These are phyloP conservation scores for Phytophthora meadii DNA, from an alignment of 352 stramenopile genomes.

Conservation along the genomic window DNA sequence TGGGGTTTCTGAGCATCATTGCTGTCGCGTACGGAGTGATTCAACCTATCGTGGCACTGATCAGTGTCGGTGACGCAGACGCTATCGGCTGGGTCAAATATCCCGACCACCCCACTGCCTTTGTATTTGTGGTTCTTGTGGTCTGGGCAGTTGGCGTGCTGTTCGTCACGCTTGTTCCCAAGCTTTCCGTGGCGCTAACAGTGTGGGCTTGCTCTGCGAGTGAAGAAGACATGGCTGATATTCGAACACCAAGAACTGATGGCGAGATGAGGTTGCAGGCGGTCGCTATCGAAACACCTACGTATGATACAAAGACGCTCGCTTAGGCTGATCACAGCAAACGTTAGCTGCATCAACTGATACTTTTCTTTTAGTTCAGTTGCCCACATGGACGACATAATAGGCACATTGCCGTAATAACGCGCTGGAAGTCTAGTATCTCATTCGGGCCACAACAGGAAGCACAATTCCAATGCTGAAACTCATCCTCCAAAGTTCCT, in stretches of 20 bases:
- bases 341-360: no score
- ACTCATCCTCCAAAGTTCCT: no score
- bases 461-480: no score
- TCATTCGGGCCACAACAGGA: no score
- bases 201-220: slow-evolving; percentile 24
- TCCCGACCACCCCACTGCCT: slow-evolving; percentile 13
- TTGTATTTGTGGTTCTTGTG: slow-evolving; percentile 14
- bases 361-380: no score
- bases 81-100: slow-evolving; percentile 32
- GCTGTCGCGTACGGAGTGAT: slow-evolving; percentile 34
- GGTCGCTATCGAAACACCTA: slow-evolving; percentile 15
- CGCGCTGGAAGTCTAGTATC: no score
- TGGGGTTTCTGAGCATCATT: slow-evolving; percentile 41
- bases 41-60: slow-evolving; percentile 45
- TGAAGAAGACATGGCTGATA: slow-evolving; percentile 4
- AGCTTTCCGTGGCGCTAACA: slow-evolving; percentile 22
- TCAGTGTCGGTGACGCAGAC: slow-evolving; percentile 17
- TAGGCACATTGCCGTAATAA: no score
- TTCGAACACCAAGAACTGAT: slow-evolving; percentile 3
- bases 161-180: slow-evolving; percentile 21
- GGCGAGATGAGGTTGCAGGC: slow-evolving; percentile 6
- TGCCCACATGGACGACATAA: no score
- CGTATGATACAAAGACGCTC: slow-evolving; percentile 3
- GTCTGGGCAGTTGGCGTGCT: slow-evolving; percentile 16
- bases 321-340: not conserved